Conservation (phyloP, 805 yeast genomes). For the Wickerhamomyces bisporus region DNA sequence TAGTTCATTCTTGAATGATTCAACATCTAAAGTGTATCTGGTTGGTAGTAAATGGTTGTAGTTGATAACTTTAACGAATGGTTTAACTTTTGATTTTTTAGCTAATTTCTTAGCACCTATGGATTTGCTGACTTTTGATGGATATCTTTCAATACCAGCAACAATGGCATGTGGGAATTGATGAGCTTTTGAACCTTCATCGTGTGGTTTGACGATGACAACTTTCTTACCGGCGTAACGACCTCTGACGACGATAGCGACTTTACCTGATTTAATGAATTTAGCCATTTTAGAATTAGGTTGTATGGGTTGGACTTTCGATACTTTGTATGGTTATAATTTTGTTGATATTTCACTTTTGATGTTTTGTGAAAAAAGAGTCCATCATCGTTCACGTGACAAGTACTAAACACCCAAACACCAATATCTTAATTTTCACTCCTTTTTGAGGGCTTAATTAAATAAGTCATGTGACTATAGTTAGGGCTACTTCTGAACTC, state of each 20-base stretch:
- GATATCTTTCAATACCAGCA: slow-evolving; percentile 98
- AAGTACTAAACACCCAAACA: slow-evolving; percentile 7
- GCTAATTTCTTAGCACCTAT: slow-evolving; percentile 95
- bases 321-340: slow-evolving; percentile 2
- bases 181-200: slow-evolving; percentile 98
- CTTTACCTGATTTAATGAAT: slow-evolving; percentile 96
- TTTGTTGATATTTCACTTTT: slow-evolving; percentile 23
- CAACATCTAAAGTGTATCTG: slow-evolving; percentile 97
- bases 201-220: slow-evolving; percentile 96
- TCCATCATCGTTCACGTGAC: slow-evolving; percentile 7
- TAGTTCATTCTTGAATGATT: slow-evolving; percentile 86
- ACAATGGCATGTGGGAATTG: slow-evolving; percentile 99
- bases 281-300: slow-evolving; percentile 72
- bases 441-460: too few relatives aligned
- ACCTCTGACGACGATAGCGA: slow-evolving; percentile 98
- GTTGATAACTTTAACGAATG: slow-evolving; percentile 98
- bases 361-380: slow-evolving; percentile 8
- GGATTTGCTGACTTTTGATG: slow-evolving; percentile 92
- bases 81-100: slow-evolving; percentile 97
- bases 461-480: slow-evolving; percentile 1
- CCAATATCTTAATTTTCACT: not conserved
- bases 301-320: slow-evolving; percentile 8
- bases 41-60: slow-evolving; percentile 99
- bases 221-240: slow-evolving; percentile 99
- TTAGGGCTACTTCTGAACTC: slow-evolving; percentile 2